Percentiles rank a stretch among this genome's conserved stretches.
Evolutionary conservation across 495 filamentous ascomycete species (phyloP).

Genomic region (Tuber brumale): DNA sequence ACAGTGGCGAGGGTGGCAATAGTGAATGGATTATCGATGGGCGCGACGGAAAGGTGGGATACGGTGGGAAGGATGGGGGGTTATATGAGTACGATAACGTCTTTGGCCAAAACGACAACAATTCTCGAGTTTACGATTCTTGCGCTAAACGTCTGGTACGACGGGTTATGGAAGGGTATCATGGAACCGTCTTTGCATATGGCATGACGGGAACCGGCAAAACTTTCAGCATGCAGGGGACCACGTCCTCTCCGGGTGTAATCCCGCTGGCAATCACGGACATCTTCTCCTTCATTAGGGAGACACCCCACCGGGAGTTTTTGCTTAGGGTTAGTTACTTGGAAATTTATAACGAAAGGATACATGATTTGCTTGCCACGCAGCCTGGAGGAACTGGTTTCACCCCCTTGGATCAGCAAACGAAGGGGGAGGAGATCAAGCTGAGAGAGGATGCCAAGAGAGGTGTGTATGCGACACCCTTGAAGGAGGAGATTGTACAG

Average conservation of each 20-base stretch:
- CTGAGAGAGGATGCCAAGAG: slow-evolving; percentile 90
- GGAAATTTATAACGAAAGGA: slow-evolving; percentile 98
- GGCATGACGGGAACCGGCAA: slow-evolving; percentile 99
- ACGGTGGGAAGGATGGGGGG: slow-evolving; percentile 80
- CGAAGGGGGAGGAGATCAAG: slow-evolving; percentile 82
- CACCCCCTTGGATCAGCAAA: slow-evolving; percentile 45
- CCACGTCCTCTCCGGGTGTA: slow-evolving; percentile 90
- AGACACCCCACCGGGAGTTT: slow-evolving; percentile 92
- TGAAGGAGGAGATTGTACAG: slow-evolving; percentile 98
- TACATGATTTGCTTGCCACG: slow-evolving; percentile 83
- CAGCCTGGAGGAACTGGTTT: slow-evolving; percentile 47
- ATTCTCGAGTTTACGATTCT: slow-evolving; percentile 86
- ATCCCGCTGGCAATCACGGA: slow-evolving; percentile 96
- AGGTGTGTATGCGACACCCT: slow-evolving; percentile 88
- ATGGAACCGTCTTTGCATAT: slow-evolving; percentile 97
- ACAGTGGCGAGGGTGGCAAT: slow-evolving; percentile 56
- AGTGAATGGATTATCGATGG: slow-evolving; percentile 91
- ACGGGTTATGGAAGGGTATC: slow-evolving; percentile 97
- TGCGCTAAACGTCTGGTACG: slow-evolving; percentile 89
- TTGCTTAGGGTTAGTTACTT: slow-evolving; percentile 94
- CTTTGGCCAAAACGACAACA: slow-evolving; percentile 85
- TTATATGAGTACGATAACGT: slow-evolving; percentile 97
- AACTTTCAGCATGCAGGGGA: slow-evolving; percentile 99
- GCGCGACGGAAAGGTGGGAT: slow-evolving; percentile 71
- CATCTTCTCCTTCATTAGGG: slow-evolving; percentile 97